These are phyloP conservation scores for Trametes gibbosa DNA, from an alignment of 768 basidiomycete genomes.

Conservation along the genomic window DNA sequence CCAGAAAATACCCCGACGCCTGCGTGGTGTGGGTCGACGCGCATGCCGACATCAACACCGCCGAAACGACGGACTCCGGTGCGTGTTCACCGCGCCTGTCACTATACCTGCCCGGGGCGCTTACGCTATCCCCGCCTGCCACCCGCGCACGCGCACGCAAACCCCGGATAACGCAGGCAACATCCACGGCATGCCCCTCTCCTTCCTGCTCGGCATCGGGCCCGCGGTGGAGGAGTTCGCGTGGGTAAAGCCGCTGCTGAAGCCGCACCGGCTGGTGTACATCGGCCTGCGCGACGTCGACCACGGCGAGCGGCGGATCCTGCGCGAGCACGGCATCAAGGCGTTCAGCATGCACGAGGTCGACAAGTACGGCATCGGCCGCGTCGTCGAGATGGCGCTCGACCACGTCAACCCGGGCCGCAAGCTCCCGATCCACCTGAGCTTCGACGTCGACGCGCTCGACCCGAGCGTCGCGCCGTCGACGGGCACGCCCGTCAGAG, in stretches of 20 bases:
- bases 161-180: conserved; percentile 54
- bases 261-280: conserved; percentile 82
- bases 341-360: conserved; percentile 65
- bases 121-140: not conserved
- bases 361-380: conserved; percentile 84
- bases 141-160: not conserved
- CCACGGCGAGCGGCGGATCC: conserved; percentile 79
- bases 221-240: conserved; percentile 41
- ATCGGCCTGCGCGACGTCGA: conserved; percentile 96
- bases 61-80: conserved; percentile 76
- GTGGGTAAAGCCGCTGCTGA: conserved; percentile 66
- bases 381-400: conserved; percentile 94
- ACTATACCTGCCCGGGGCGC: too few species aligned
- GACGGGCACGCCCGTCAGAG: conserved; percentile 91
- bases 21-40: conserved; percentile 97
- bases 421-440: conserved; percentile 86
- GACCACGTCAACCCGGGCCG: conserved; percentile 88
- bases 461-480: conserved; percentile 97
- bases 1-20: conserved; percentile 69
- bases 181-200: conserved; percentile 97
- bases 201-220: conserved; percentile 72
- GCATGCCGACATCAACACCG: conserved; percentile 95
- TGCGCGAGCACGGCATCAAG: conserved; percentile 80
- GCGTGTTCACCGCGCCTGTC: conserved; percentile 16
- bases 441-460: conserved; percentile 94